These are phyloP conservation scores for Aspergillus sp. DNA, from an alignment of 2,329 filamentous ascomycete genomes.

Conservation along the genomic window DNA sequence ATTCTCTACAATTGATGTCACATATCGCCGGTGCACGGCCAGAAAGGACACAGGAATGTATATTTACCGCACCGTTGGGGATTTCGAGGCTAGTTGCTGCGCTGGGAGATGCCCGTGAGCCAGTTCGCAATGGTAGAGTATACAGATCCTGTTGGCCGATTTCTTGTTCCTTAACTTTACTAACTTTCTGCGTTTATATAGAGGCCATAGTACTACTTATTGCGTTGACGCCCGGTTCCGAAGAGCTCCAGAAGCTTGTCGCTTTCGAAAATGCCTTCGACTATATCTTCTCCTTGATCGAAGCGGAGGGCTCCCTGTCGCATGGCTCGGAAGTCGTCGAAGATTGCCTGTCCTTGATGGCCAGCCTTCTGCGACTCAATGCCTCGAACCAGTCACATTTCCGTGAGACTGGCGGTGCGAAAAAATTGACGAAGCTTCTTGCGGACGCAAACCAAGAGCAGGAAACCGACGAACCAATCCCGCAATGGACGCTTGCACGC, in stretches of 20 bases:
- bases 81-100: slow-evolving; percentile 76
- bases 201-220: slow-evolving; percentile 80
- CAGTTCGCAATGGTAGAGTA: slow-evolving; percentile 61
- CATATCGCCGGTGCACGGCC: slow-evolving; percentile 78
- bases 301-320: slow-evolving; percentile 67
- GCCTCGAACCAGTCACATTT: slow-evolving; percentile 89
- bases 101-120: slow-evolving; percentile 77
- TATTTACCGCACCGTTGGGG: slow-evolving; percentile 78
- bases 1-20: slow-evolving; percentile 78
- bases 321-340: slow-evolving; percentile 83
- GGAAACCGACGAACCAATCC: slow-evolving; percentile 51
- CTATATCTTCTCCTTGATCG: slow-evolving; percentile 71
- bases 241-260: slow-evolving; percentile 87
- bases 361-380: slow-evolving; percentile 80
- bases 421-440: slow-evolving; percentile 61
- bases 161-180: not conserved
- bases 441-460: slow-evolving; percentile 48
- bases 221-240: slow-evolving; percentile 73
- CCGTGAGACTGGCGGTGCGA: slow-evolving; percentile 76
- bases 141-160: not conserved
- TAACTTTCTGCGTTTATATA: slow-evolving; percentile 16
- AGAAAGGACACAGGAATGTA: slow-evolving; percentile 87
- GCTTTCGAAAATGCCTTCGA: slow-evolving; percentile 94
- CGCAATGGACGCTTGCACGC: slow-evolving; percentile 66
- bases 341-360: slow-evolving; percentile 82